Percentiles rank a stretch among this genome's conserved stretches.
Evolutionary conservation across 169 alveolate species (phyloP).

Genomic region (Cryptosporidium xiaoi): DNA sequence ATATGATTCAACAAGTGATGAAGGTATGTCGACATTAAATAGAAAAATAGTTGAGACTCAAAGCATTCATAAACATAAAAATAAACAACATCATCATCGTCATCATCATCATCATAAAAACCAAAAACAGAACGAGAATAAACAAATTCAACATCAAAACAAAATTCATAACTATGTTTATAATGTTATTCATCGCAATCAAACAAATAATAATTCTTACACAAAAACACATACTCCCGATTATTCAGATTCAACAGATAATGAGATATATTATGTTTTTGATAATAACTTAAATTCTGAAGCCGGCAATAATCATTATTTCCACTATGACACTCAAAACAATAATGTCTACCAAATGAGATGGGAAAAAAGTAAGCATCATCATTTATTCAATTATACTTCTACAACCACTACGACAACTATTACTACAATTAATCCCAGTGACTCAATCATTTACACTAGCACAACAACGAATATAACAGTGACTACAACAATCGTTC

Average conservation of each 20-base stretch:
- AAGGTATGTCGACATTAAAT: constrained; percentile 58
- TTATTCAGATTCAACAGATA: constrained; percentile 48
- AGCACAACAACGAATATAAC: constrained; percentile 4
- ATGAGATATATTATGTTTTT: constrained; percentile 18
- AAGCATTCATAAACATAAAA: not conserved
- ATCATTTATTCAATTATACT: constrained; percentile 38
- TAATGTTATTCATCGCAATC: constrained; percentile 24
- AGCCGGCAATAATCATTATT: constrained; percentile 25
- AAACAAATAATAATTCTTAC: constrained; percentile 24
- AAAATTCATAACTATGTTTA: too few species aligned
- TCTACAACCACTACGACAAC: constrained; percentile 2
- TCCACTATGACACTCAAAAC: constrained; percentile 33
- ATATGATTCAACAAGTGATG: constrained; percentile 26
- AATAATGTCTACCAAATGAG: constrained; percentile 63
- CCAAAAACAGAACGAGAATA: too few species aligned
- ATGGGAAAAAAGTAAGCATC: constrained; percentile 26
- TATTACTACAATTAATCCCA: not conserved
- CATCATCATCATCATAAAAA: not conserved
- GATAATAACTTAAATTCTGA: not conserved
- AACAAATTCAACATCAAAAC: too few species aligned
- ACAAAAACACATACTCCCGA: constrained; percentile 23
- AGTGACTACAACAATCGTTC: not conserved
- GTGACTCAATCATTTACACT: too few species aligned
- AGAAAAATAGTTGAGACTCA: constrained; percentile 55
- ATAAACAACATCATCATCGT: constrained; percentile 8